Percentiles rank a stretch among this genome's conserved stretches.
Conservation (phyloP, 192 early-diverging fungal genomes). For the Dissophora globulifera region DNA sequence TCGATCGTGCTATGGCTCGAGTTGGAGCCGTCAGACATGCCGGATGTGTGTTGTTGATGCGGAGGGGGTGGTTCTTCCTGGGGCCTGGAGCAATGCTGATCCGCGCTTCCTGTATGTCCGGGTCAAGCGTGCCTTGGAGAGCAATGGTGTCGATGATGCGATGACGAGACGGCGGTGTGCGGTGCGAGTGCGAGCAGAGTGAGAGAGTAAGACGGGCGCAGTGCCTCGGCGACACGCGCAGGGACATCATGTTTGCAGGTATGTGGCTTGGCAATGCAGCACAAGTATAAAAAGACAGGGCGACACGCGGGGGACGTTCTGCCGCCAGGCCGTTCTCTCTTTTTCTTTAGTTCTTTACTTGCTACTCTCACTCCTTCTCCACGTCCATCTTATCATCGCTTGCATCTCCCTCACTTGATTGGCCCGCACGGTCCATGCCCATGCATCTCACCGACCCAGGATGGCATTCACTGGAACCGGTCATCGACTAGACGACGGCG, state of each 20-base stretch:
- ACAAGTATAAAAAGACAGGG: too few species aligned
- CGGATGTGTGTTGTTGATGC: not conserved
- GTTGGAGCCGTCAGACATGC: slow-evolving; percentile 40
- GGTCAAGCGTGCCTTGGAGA: too few species aligned
- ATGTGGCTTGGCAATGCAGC: too few species aligned
- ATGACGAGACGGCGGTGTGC: not conserved
- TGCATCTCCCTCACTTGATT: not conserved
- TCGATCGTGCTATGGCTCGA: slow-evolving; percentile 40
- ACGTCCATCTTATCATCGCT: too few species aligned
- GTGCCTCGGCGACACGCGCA: too few species aligned
- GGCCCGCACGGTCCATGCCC: not conserved
- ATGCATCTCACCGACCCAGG: not conserved
- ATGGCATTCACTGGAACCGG: slow-evolving; percentile 44
- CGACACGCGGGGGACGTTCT: too few species aligned
- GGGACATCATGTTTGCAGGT: too few species aligned
- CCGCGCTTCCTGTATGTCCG: too few species aligned
- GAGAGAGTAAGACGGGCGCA: not conserved
- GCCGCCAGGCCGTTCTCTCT: not conserved
- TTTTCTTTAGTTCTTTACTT: not conserved
- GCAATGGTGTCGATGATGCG: not conserved
- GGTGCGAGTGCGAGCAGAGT: not conserved
- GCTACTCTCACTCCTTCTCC: too few species aligned
- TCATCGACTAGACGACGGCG: slow-evolving; percentile 21
- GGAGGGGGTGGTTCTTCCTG: not conserved
- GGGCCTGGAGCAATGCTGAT: not conserved